A percentile compares a stretch with the other conserved stretches of the same genome.
Evolutionary conservation across 257 asterid genomes (phyloP).

Genomic region (Anisodus tanguticus): DNA sequence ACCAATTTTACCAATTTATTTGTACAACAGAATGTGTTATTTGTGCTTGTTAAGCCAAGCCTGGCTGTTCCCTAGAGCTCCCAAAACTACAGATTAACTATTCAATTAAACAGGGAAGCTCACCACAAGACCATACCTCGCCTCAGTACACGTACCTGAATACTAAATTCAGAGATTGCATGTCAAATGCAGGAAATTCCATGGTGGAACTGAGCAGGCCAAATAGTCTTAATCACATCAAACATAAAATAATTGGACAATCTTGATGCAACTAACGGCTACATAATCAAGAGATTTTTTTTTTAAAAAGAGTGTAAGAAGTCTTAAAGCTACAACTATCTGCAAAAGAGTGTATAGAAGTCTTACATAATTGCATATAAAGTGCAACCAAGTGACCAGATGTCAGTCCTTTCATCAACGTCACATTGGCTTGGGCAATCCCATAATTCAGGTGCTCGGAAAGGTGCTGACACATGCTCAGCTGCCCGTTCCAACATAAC

Average conservation of each 20-base stretch:
- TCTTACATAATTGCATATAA: constrained; percentile 95
- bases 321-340: not conserved
- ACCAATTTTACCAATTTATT: too few species aligned
- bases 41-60: too few species aligned
- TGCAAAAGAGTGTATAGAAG: not conserved
- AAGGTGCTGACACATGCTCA: constrained; percentile 96
- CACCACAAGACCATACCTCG: not conserved
- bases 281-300: not conserved
- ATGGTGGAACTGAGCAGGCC: not conserved
- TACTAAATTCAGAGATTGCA: not conserved
- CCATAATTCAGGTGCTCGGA: constrained; percentile 94
- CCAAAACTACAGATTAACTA: too few species aligned
- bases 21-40: too few species aligned
- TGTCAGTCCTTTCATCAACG: constrained; percentile 94
- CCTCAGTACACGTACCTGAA: not conserved
- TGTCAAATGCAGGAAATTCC: constrained; percentile 17
- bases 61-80: too few species aligned
- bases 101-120: not conserved
- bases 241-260: not conserved
- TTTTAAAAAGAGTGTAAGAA: not conserved
- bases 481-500: constrained; percentile 90
- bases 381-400: constrained; percentile 99
- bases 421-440: constrained; percentile 94
- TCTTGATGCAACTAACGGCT: not conserved
- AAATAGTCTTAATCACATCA: not conserved